These are phyloP conservation scores for Candida golubevii DNA, from an alignment of 805 yeast species.

Conservation along the genomic window DNA sequence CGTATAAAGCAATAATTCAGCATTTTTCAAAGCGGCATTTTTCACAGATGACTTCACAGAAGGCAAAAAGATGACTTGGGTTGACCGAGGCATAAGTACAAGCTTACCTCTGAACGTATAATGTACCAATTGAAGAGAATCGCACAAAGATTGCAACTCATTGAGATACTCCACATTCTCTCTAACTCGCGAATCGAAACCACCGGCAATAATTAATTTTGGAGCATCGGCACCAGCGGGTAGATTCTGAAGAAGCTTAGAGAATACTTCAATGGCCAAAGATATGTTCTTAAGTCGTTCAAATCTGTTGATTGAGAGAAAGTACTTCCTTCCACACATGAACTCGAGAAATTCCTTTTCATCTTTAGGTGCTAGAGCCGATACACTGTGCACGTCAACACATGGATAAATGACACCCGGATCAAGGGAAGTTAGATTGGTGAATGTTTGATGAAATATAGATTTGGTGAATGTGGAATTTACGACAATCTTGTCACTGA, in stretches of 20 bases:
- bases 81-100: conserved; percentile 29
- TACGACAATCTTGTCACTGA: conserved; percentile 78
- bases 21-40: conserved; percentile 51
- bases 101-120: conserved; percentile 43
- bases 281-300: conserved; percentile 81
- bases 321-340: conserved; percentile 36
- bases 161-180: conserved; percentile 74
- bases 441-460: conserved; percentile 65
- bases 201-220: conserved; percentile 79
- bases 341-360: conserved; percentile 31
- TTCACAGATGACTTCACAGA: conserved; percentile 68
- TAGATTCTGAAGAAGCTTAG: conserved; percentile 32
- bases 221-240: conserved; percentile 29
- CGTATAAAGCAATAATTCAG: conserved; percentile 72
- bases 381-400: conserved; percentile 45
- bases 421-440: conserved; percentile 27
- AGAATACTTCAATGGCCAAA: conserved; percentile 70
- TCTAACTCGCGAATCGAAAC: conserved; percentile 69
- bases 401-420: conserved; percentile 75
- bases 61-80: conserved; percentile 70
- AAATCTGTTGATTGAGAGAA: conserved; percentile 81
- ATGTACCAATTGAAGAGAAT: conserved; percentile 40
- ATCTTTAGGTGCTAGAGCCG: conserved; percentile 18
- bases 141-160: conserved; percentile 52
- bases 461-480: conserved; percentile 80